Evolutionary conservation across 1,139 yeast genomes (phyloP).

Genomic region (Kodamaea arcana): DNA sequence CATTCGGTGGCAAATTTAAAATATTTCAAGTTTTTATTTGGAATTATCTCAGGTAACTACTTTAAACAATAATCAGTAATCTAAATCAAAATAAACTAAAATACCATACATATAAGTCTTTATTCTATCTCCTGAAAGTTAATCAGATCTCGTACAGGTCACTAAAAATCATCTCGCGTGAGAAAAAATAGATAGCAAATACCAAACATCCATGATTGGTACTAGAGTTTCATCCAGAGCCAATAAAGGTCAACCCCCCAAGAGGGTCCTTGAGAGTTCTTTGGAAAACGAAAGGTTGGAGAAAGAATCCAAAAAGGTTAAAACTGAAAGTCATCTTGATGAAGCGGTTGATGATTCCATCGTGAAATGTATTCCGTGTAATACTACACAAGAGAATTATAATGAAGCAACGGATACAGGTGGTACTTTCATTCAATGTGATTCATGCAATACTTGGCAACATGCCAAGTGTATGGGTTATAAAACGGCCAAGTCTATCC

Average conservation of each 20-base stretch:
- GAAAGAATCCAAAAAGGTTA: not conserved
- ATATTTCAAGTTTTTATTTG: no score
- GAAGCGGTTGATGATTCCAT: constrained; percentile 18
- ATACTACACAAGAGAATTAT: constrained; percentile 59
- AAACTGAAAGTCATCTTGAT: constrained; percentile 3
- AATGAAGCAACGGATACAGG: constrained; percentile 56
- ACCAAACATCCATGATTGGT: constrained; percentile 4
- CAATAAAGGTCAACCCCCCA: constrained; percentile 39
- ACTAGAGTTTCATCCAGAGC: constrained; percentile 35
- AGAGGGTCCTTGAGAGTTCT: constrained; percentile 24
- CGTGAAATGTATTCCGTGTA: constrained; percentile 64
- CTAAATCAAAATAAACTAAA: no score
- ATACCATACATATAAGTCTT: no score
- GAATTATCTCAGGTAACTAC: no score
- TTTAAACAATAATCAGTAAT: no score
- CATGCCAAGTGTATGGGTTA: constrained; percentile 73
- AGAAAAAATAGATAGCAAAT: no score
- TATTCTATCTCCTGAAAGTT: no score
- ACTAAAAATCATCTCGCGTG: no score
- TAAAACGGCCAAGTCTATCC: constrained; percentile 20
- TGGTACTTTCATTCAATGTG: constrained; percentile 78
- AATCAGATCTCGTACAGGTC: no score
- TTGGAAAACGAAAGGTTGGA: constrained; percentile 9
- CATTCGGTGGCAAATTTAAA: no score
- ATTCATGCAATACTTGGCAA: constrained; percentile 78